Evolutionary conservation across 345 rosid species (phyloP).

Genomic region (Lepidium didymum): DNA sequence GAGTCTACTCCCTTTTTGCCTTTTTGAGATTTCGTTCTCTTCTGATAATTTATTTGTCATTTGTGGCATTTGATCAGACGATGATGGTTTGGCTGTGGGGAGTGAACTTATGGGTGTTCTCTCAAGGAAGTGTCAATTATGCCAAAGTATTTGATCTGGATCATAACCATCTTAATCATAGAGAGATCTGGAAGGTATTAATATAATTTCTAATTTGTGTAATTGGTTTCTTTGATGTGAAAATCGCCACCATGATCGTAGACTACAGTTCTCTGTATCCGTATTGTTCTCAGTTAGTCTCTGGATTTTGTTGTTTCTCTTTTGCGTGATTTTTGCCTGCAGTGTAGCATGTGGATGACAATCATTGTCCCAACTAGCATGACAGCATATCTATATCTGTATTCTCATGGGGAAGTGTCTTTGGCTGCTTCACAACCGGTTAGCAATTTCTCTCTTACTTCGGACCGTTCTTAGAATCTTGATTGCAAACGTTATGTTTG

Average conservation of each 20-base stretch:
- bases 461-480: background rate
- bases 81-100: slow-evolving; percentile 99
- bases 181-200: slow-evolving; percentile 94
- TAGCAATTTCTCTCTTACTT: slow-evolving; percentile 35
- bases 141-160: slow-evolving; percentile 84
- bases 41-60: background rate
- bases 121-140: slow-evolving; percentile 74
- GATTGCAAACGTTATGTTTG: background rate
- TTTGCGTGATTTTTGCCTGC: slow-evolving; percentile 31
- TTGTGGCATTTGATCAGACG: slow-evolving; percentile 39
- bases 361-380: slow-evolving; percentile 91
- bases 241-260: background rate
- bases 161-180: slow-evolving; percentile 81
- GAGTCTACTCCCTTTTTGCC: background rate
- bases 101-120: slow-evolving; percentile 79
- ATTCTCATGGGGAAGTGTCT: slow-evolving; percentile 96
- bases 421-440: slow-evolving; percentile 98
- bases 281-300: background rate
- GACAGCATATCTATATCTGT: slow-evolving; percentile 91
- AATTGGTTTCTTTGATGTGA: background rate
- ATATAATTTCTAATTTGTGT: background rate
- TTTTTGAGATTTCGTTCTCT: background rate
- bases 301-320: slow-evolving; percentile 10
- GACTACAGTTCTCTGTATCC: background rate
- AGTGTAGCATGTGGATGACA: slow-evolving; percentile 98